phyloP scores from a whole-genome alignment of 2,329 filamentous ascomycete species.

The Thielaviopsis musarum region DNA sequence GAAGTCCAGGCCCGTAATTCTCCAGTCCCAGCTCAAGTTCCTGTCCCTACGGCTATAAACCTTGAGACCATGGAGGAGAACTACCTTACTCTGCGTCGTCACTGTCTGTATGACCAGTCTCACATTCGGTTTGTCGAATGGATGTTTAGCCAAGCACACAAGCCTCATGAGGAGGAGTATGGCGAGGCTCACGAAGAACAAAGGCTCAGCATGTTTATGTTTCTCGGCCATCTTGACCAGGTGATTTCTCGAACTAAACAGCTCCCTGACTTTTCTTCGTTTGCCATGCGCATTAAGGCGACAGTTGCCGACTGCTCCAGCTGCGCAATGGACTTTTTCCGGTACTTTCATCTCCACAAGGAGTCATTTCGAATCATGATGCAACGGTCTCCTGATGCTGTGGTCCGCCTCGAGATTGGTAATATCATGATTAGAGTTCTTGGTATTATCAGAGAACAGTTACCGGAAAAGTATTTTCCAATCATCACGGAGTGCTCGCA shows the following conservation, averaged over 20 bases:
- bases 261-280: slow-evolving; percentile 40
- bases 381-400: slow-evolving; percentile 38
- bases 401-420: slow-evolving; percentile 36
- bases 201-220: slow-evolving; percentile 34
- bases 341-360: slow-evolving; percentile 40
- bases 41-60: slow-evolving; percentile 28
- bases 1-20: slow-evolving; percentile 6
- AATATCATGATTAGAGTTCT: slow-evolving; percentile 36
- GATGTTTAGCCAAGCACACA: slow-evolving; percentile 40
- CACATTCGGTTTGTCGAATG: slow-evolving; percentile 51
- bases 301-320: slow-evolving; percentile 32
- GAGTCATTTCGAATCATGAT: slow-evolving; percentile 48
- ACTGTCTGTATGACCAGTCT: slow-evolving; percentile 60
- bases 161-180: slow-evolving; percentile 15
- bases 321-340: slow-evolving; percentile 42
- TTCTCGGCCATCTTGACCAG: slow-evolving; percentile 55
- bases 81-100: slow-evolving; percentile 52
- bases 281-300: slow-evolving; percentile 31
- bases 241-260: slow-evolving; percentile 58
- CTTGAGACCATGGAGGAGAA: slow-evolving; percentile 58
- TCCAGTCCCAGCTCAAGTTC: slow-evolving; percentile 24
- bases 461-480: slow-evolving; percentile 31
- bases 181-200: slow-evolving; percentile 27
- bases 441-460: slow-evolving; percentile 30
- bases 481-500: slow-evolving; percentile 18